phyloP scores from a whole-genome alignment of 1,284 basidiomycete species.

The Flammula alnicola region DNA sequence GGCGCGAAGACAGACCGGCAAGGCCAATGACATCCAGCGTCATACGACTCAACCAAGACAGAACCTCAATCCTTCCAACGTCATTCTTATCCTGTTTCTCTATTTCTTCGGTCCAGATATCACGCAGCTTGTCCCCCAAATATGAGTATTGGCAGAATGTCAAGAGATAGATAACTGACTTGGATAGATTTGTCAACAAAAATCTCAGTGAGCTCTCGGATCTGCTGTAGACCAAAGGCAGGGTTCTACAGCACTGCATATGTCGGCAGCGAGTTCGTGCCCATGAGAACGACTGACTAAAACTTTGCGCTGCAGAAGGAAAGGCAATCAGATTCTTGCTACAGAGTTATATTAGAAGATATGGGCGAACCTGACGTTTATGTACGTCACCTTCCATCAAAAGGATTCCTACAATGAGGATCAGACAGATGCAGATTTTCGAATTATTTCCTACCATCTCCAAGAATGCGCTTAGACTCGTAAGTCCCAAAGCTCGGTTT shows the following conservation, averaged over 20 bases:
- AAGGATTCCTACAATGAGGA: constrained; percentile 41
- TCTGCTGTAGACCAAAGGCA: constrained; percentile 60
- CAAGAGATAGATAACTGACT: constrained; percentile 35
- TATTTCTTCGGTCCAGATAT: constrained; percentile 44
- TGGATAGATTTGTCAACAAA: constrained; percentile 57
- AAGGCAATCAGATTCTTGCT: not conserved
- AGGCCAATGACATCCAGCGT: constrained; percentile 75
- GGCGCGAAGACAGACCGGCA: constrained; percentile 46
- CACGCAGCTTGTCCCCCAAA: constrained; percentile 43
- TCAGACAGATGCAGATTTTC: not conserved
- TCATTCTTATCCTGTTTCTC: constrained; percentile 21
- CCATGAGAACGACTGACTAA: constrained; percentile 36
- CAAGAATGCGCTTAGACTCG: constrained; percentile 43
- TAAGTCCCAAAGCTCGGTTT: constrained; percentile 46
- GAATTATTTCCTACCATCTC: constrained; percentile 29
- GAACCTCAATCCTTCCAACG: constrained; percentile 47
- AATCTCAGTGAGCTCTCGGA: constrained; percentile 57
- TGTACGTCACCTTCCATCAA: constrained; percentile 53
- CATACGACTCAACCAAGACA: constrained; percentile 57
- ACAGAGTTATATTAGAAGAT: not conserved
- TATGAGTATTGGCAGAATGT: not conserved
- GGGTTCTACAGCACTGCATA: constrained; percentile 50
- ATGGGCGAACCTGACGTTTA: constrained; percentile 36
- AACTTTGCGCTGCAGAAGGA: constrained; percentile 39
- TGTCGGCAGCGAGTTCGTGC: not conserved